Evolutionary conservation across 176 grass and related monocot genomes (phyloP).

Genomic region (Carex pumila): DNA sequence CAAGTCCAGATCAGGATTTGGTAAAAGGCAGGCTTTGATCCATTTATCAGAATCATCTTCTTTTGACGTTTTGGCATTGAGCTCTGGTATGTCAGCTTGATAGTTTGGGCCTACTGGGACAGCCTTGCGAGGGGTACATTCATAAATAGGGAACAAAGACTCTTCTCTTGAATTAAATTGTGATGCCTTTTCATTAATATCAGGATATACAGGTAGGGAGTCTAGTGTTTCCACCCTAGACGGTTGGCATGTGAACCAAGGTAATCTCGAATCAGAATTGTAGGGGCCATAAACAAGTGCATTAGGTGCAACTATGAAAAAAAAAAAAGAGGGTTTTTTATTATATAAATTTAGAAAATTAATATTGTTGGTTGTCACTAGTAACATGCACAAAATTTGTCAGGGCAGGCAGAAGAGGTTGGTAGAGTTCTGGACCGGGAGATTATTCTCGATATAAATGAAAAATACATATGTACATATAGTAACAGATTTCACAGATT

Average conservation of each 20-base stretch:
- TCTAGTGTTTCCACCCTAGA: conserved; percentile 46
- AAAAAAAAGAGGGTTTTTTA: not conserved
- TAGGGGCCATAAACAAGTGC: not conserved
- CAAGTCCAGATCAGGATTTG: conserved; percentile 33
- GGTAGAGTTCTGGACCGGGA: not conserved
- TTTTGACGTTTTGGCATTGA: conserved; percentile 14
- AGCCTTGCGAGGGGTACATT: conserved; percentile 34
- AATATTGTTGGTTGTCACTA: not conserved
- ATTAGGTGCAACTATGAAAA: not conserved
- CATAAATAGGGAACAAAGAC: conserved; percentile 26
- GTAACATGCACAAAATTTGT: not conserved
- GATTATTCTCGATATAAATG: not conserved
- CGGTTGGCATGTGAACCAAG: conserved; percentile 25
- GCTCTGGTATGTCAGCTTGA: conserved; percentile 71
- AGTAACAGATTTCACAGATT: not conserved
- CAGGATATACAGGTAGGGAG: conserved; percentile 33
- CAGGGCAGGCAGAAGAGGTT: not conserved
- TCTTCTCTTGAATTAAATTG: conserved; percentile 37
- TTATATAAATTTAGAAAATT: not conserved
- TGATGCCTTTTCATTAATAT: conserved; percentile 27
- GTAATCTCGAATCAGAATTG: not conserved
- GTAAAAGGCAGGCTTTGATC: conserved; percentile 39
- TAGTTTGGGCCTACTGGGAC: conserved; percentile 59
- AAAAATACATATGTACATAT: not conserved
- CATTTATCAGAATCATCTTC: conserved; percentile 54